Evolutionary conservation across 257 asterid genomes (phyloP), one percentile per base, ranked within the genome.

Genomic region (Verbascum thapsus): DNA sequence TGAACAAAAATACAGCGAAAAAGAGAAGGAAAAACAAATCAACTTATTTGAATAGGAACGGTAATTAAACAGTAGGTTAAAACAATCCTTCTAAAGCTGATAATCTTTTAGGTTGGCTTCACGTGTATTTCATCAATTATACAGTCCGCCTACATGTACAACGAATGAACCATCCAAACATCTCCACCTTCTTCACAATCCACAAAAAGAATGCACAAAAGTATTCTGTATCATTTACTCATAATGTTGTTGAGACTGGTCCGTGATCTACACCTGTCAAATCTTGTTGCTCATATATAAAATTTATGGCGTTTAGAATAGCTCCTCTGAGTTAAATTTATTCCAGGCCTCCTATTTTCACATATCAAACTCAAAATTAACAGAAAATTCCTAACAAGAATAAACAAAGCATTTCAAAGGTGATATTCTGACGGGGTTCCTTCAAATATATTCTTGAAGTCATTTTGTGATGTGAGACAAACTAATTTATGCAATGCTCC

Each of bases 271-370:
- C 59, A 38, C n/a, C 70, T 37, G 30, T 68, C 56, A 73, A 58
- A 42, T 51, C 67, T 53, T 53, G 68, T 39, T 63, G 64, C 53
- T 42, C 49, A 30, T 67, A 62, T 63, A 18, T 58, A 55, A 70
- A 49, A 51, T 42, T 59, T 62, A 26, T 26, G 30, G 64, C 43
- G 16, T 65, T 82, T 83, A 94, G 86, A 88, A 94, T 69, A 94
- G 99, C 92, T 94, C 99, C 95, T 94, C 99, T 6, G 99, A 94
- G 79, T 90, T 94, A 35, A 94, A 88, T 74, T 94, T 94, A 81
- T 94, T 94, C 99, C 99, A 94, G 7, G 99, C 90, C 73, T 90
- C 99, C 99, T 94, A 62, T 79, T 72, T 61, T 40, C 49, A 68
- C 63, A 68, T 13, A 57, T 53, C 58, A 63, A 71, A 63, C 63